phyloP scores from a whole-genome alignment of 2,329 filamentous ascomycete species.

The Aureobasidium sp. region DNA sequence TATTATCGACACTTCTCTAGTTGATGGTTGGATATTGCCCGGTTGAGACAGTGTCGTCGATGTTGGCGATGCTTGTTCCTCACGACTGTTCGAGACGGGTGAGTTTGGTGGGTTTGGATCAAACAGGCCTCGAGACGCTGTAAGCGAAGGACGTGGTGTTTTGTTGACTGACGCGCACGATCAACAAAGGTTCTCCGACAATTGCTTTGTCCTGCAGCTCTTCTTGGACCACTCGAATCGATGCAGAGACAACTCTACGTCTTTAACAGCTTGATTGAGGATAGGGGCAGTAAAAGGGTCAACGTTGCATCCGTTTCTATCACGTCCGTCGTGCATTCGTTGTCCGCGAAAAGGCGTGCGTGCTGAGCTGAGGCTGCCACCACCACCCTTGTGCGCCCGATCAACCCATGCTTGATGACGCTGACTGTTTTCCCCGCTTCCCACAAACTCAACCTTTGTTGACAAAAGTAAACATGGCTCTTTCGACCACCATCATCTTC shows the following conservation, averaged over 20 bases:
- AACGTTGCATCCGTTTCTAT: conserved; percentile 11
- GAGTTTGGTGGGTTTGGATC: not conserved
- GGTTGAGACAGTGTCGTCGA: not conserved
- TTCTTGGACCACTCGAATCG: not conserved
- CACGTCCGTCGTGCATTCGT: conserved; percentile 2
- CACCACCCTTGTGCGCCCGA: conserved; percentile 1
- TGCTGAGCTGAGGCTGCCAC: not conserved
- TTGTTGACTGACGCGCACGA: conserved; percentile 10
- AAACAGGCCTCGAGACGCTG: not conserved
- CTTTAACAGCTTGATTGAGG: conserved; percentile 4
- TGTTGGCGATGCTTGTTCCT: not conserved
- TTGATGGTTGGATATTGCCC: not conserved
- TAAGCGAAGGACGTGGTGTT: conserved; percentile 10
- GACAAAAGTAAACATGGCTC: conserved; percentile 11
- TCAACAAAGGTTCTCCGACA: conserved; percentile 6
- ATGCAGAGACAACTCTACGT: not conserved
- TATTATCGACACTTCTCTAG: not conserved
- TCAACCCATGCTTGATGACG: conserved; percentile 10
- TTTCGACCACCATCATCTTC: not conserved
- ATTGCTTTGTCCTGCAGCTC: conserved; percentile 4
- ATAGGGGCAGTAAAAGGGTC: conserved; percentile 8
- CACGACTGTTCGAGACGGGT: not conserved
- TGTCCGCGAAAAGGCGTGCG: conserved; percentile 4
- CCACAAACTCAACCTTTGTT: conserved; percentile 7
- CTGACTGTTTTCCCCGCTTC: conserved; percentile 13